Evolutionary conservation across 176 grass and related monocot species (phyloP), one percentile per base, ranked within the genome.

Genomic region (Carex parvula): DNA sequence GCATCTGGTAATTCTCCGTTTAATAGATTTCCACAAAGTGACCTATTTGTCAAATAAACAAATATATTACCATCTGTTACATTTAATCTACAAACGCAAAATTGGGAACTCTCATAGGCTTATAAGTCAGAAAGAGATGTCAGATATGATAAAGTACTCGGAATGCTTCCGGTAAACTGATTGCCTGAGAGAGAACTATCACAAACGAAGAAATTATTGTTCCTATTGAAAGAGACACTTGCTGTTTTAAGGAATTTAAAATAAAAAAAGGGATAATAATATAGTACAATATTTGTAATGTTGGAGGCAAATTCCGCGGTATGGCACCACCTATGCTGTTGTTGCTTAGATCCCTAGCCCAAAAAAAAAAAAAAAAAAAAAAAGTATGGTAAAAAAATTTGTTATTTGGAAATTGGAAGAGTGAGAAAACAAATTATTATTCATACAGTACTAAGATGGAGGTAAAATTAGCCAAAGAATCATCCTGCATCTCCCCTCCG

Each of bases 311-410:
- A 80, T 93, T 89, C 42, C 89, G 87, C 8, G 95, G 92, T 91
- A 98, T 90, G 69, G 64, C 87, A 78, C 95, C 95, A 60, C 74
- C 89, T 15, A 98, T 93, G 73, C 87, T 84, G 54, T 98, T 98
- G 88, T 98, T 92, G 91, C 95, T 94, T 67, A 98, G 89, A 93
- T 94, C 92, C 89, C 95, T 98, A 83, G 35, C 59, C 72, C 29
- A 32, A 4, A 39, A 39, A 66, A 80, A 39, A 64, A 41, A 1
- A 80, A 66, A 33, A 66, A 33, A 79, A 10, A 20, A 78, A 24
- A 33, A 74, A n/a, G 18, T 35, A 56, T 71, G 59, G 14, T 56
- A 54, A 30, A 84, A 42, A 39, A 15, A 86, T 55, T 74, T 52
- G 26, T 60, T 30, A 53, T 64, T 77, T 68, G 30, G 78, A 42